Percentiles rank a stretch among this genome's conserved stretches.
Evolutionary conservation across 1,284 basidiomycete species (phyloP).

Genomic region (Puccinia polysora): DNA sequence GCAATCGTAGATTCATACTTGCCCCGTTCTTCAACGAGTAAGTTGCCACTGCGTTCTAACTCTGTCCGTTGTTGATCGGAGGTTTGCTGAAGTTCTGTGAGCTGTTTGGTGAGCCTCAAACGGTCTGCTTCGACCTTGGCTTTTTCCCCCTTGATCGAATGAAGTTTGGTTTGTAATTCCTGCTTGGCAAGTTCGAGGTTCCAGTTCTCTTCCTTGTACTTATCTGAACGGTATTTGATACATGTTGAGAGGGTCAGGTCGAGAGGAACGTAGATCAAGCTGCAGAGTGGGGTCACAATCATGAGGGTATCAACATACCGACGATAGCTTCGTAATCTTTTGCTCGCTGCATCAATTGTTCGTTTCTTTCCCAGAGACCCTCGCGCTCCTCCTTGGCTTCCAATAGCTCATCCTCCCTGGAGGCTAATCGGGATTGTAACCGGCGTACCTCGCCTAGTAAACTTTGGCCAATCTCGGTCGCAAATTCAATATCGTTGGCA

Average conservation of each 20-base stretch:
- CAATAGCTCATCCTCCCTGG: conserved; percentile 80
- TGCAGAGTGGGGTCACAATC: background rate
- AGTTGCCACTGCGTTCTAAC: conserved; percentile 66
- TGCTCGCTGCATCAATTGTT: conserved; percentile 66
- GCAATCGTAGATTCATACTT: conserved; percentile 90
- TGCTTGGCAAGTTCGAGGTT: conserved; percentile 90
- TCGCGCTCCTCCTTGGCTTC: conserved; percentile 82
- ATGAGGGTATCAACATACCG: conserved; percentile 61
- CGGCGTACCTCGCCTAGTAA: conserved; percentile 80
- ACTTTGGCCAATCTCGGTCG: conserved; percentile 88
- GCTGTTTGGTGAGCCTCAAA: conserved; percentile 70
- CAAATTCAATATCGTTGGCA: conserved; percentile 67
- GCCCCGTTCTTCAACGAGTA: conserved; percentile 70
- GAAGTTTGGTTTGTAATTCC: conserved; percentile 70
- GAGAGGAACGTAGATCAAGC: conserved; percentile 39
- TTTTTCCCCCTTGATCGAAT: conserved; percentile 64
- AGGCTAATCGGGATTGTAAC: conserved; percentile 75
- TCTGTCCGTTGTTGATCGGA: conserved; percentile 82
- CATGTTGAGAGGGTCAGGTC: conserved; percentile 39
- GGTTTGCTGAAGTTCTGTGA: conserved; percentile 69
- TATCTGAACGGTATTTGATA: conserved; percentile 57
- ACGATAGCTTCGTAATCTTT: conserved; percentile 70
- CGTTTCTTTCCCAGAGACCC: conserved; percentile 65
- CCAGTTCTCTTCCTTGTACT: conserved; percentile 97
- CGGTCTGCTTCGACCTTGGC: conserved; percentile 75